Evolutionary conservation across 2,329 filamentous ascomycete genomes (phyloP), one percentile per base, ranked within the genome.

Genomic region (Colletotrichum musicola): DNA sequence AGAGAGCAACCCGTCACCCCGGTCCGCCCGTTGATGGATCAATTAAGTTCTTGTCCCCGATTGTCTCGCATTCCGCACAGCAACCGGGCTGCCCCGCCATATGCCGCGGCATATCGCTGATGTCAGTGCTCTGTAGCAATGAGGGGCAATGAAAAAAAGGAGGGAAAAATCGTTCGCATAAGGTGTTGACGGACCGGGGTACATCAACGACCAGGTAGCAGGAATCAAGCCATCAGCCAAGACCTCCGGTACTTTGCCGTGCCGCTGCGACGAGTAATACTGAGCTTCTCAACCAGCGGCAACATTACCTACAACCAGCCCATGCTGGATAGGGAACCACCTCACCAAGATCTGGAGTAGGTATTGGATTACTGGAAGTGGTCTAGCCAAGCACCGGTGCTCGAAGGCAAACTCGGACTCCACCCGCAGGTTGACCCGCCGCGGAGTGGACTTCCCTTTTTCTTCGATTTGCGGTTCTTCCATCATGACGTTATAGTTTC

Each of bases 401-500:
- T 35, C 49, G 59, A 58, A 46, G 51, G 53, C 59, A 40, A 57
- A 42, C 44, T 30, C 20, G 40, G 22, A 46, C 59, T 20, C 44
- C 59, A 53, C 35, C 7, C 20, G n/a, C 0, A 49, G n/a, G 44
- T 40, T 27, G 30, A 50, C 57, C 50, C 46, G 38, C 16, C 13
- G 6, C 18, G 20, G 49, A 55, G 61, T 64, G 65, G 61, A 6
- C 56, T 30, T 10, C 12, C 13, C 14, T 3, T 40, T 18, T 46
- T 25, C 22, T 42, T 13, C 18, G 7, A 35, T 47, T 54, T 51
- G 38, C 53, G 6, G 6, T 58, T 64, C 38, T 64, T 68, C 66
- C 63, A 25, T 64, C 66, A 68, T 68, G 66, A 65, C 66, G 66
- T 68, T 61, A 38, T 60, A 42, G 54, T 50, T 65, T 68, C 66